Base-by-base conservation (phyloP, 495 filamentous ascomycete genomes). In the Aspergillus olivimuriae region DNA sequence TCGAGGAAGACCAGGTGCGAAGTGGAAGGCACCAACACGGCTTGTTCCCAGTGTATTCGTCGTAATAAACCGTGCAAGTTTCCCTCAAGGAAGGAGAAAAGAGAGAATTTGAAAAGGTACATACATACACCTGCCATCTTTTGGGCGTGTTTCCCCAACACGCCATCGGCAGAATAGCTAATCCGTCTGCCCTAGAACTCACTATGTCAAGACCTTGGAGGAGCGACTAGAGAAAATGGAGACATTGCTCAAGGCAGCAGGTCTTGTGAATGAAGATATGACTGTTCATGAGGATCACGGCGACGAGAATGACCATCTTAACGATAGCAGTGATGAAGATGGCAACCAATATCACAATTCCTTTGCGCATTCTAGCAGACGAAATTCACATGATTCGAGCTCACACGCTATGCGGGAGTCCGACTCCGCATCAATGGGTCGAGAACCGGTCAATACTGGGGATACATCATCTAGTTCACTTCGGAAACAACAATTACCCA, bases 1-100 rank as follows among this genome's bases (percentile, higher is more conserved):
- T 92, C 88, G 69, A 95, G 89, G 75, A 96, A 96, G 76, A 94
- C 92, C 56, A 95, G 92, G 66, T 98, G 92, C 63, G 89, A 95
- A 60, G 81, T 89, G 39, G 90, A 94, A 61, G 76, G 86, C 41
- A 84, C 87, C 22, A 72, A 79, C 38, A 11, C 38, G 17, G 14
- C 54, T 16, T 98, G 92, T 69, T 80, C 84, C 10, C 92, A 95
- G 64, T 98, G 92, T 61, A 79, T 80, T 52, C 95, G 95, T 59
- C 91, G 94, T 68, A 92, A 90, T 67, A 88, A 84, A 10, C 83
- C 86, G 53, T 96, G 92, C 66, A 79, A 94, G 47, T 94, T 94
- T 58, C 89, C 88, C 14, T 81, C 87, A 41, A 83, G 89, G 23
- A 86, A 89, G 68, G 92, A 94, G 77, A 94, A 92, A 73, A 72